Base-by-base conservation (phyloP, 805 yeast genomes). In the Teunomyces tritomae region DNA sequence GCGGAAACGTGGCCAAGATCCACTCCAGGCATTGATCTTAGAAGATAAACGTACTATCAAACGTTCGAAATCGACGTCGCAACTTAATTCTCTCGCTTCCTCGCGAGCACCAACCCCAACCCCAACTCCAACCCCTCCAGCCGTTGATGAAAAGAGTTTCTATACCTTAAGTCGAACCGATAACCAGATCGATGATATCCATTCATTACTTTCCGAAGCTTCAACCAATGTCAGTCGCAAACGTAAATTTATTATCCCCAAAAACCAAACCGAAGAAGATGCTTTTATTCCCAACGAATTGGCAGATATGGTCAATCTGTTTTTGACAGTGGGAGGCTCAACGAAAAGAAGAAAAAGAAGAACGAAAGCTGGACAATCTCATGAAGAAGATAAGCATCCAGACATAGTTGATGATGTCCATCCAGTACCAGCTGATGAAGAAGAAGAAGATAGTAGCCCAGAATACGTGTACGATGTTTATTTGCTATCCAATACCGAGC, bases 381-480 rank as follows among this genome's bases (percentile, higher is more conserved):
- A 46, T 62, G 29, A 48, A 6, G 47, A 39, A 26, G 42, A 34
- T 28, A 39, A 27, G 11, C 39, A 26, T 4, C 14, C 10, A 26
- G 37, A 20, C 9, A 29, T 29, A 4, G 29, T n/a, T 3, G 40
- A 33, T 14, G 39, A 30, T 20, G 4, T 20, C n/a, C 39, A 40
- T 6, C 39, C 28, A 3, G 42, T 30, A 5, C 24, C 30, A 3
- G 11, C 39, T 14, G 29, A 27, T 11, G 49, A 41, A 2, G 46
- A 43, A 13, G 46, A 43, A 13, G 34, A 7, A 8, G 34, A 32
- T 32, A 32, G 17, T 32, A 53, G 50, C 10, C 70, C 78, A n/a
- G 96, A 88, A 39, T 92, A 89, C 56, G 98, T 92, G 14, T 92
- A 89, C 59, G 99, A 92, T 65, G 90, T 92, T 8, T 92, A 92